Percentiles rank a stretch among this genome's conserved stretches.
These are phyloP conservation scores for Malania oleifera DNA, from an alignment of 164 flowering plant species.

Conservation along the genomic window DNA sequence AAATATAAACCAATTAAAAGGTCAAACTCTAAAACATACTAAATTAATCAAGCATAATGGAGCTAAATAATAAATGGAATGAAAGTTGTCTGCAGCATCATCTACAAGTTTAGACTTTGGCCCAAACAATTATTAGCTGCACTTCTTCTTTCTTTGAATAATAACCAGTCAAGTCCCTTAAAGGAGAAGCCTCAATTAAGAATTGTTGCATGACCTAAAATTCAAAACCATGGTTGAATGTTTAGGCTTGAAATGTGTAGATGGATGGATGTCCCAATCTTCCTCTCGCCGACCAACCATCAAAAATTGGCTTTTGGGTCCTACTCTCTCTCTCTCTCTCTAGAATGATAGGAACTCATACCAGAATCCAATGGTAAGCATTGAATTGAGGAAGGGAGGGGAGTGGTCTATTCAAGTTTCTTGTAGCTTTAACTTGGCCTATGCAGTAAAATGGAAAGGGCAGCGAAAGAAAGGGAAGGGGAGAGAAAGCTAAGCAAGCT, in stretches of 20 bases:
- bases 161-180: too few species aligned
- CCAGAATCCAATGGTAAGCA: slow-evolving; percentile 9
- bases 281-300: slow-evolving; percentile 15
- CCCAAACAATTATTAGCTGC: too few species aligned
- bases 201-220: too few species aligned
- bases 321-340: neutral
- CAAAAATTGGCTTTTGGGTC: slow-evolving; percentile 16
- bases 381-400: slow-evolving; percentile 6
- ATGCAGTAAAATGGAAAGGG: neutral
- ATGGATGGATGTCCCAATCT: neutral
- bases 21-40: too few species aligned
- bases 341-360: slow-evolving; percentile 11
- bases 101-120: too few species aligned
- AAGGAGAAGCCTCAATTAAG: too few species aligned
- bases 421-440: slow-evolving; percentile 1
- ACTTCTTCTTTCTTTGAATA: too few species aligned
- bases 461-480: neutral
- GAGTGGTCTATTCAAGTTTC: slow-evolving; percentile 2
- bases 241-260: neutral
- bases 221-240: neutral
- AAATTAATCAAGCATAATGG: too few species aligned
- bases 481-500: neutral
- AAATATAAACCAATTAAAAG: too few species aligned
- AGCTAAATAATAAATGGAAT: too few species aligned
- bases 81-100: too few species aligned